phyloP scores from a whole-genome alignment of 106 monocot species.

The Cymbidium sinense region DNA sequence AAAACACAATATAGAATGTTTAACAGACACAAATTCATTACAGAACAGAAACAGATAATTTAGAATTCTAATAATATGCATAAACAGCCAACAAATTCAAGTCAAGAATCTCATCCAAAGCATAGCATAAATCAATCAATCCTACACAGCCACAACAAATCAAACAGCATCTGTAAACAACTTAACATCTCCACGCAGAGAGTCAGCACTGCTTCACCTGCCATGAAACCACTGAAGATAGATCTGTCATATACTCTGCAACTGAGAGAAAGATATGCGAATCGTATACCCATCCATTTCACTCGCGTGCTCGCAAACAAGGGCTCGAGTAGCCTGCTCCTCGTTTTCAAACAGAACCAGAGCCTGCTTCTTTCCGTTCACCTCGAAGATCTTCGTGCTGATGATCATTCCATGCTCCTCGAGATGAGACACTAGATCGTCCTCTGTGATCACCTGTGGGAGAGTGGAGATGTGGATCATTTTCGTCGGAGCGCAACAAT shows the following conservation, averaged over 20 bases:
- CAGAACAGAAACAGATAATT: too few species aligned
- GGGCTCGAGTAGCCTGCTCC: slow-evolving; percentile 62
- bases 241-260: slow-evolving; percentile 54
- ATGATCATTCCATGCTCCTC: slow-evolving; percentile 50
- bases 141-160: not conserved
- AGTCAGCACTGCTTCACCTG: too few species aligned
- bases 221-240: not conserved
- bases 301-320: slow-evolving; percentile 58
- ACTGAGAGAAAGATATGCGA: slow-evolving; percentile 69
- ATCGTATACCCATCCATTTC: slow-evolving; percentile 44
- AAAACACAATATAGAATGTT: too few species aligned
- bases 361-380: slow-evolving; percentile 63
- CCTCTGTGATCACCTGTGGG: slow-evolving; percentile 53
- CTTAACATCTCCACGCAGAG: too few species aligned
- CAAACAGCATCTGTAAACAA: not conserved
- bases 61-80: too few species aligned
- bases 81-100: too few species aligned
- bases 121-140: not conserved
- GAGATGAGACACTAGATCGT: slow-evolving; percentile 43
- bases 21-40: too few species aligned
- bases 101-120: not conserved
- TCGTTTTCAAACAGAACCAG: slow-evolving; percentile 50
- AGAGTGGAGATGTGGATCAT: slow-evolving; percentile 59
- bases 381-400: slow-evolving; percentile 48
- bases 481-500: slow-evolving; percentile 62